Evolutionary conservation across 2,329 filamentous ascomycete species (phyloP), one percentile per base, ranked within the genome.

Genomic region (Chaetomium strumarium): DNA sequence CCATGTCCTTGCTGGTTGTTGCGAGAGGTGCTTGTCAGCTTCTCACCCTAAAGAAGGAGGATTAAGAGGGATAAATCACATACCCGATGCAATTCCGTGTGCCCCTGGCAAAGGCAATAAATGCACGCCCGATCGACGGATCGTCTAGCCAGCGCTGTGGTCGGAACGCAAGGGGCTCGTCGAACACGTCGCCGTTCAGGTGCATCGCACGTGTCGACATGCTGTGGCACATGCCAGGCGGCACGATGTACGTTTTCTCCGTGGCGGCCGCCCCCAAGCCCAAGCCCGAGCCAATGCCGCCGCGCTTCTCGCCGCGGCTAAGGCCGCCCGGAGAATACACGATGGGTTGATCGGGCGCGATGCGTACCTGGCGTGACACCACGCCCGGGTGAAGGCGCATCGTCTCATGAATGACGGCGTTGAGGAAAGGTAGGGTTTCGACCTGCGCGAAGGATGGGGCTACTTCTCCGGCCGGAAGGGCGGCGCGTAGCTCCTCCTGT

Each of bases 361-460:
- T 65, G 52, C 59, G 70, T 55, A 30, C 58, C 59, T 58, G 66
- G 30, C 60, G 60, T 54, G 11, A 58, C 52, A 64, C 52, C 0
- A 71, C 63, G 1, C 69, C 70, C n/a, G 67, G 68, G 14, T 68
- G 68, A 2, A 75, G 47, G 7, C 73, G 68, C 0, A 75, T 36
- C 0, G 57, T 59, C 49, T 71, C 68, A 2, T 65, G 59, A 29
- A 71, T 62, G 6, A 66, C 55, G 1, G 68, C 69, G 3, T 55
- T 54, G 14, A 73, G 62, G 37, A 66, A 63, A 1, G 65, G 63
- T 5, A 69, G 62, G 8, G 51, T 53, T 11, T 68, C 64, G 1
- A 67, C 51, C 30, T 63, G 58, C 0, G 58, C 29, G 12, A 58
- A 52, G 7, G 58, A 47, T 0, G 54, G 55, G 12, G 57, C 50